Conservation (phyloP, 73 alveolate genomes). For the Stentor coeruleus region DNA sequence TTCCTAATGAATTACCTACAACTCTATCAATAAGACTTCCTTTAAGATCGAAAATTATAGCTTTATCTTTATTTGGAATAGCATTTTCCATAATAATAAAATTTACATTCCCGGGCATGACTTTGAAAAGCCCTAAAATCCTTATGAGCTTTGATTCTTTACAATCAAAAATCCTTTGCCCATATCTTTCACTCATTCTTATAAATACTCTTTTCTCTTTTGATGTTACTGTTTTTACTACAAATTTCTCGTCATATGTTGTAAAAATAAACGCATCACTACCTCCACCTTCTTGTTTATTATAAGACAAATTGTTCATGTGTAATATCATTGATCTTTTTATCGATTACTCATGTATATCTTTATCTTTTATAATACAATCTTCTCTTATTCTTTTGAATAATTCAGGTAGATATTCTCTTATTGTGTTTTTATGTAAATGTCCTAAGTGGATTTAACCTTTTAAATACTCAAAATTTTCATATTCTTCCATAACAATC, state of each 20-base stretch:
- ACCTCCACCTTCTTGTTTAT: neutral
- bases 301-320: neutral
- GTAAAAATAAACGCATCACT: conserved; percentile 20
- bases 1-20: neutral
- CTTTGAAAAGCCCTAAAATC: conserved; percentile 7
- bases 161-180: neutral
- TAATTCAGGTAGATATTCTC: neutral
- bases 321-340: neutral
- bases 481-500: neutral
- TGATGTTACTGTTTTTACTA: conserved; percentile 3
- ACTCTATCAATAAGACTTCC: neutral
- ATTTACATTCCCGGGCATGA: neutral
- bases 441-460: neutral
- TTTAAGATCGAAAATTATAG: conserved; percentile 12
- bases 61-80: neutral
- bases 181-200: neutral
- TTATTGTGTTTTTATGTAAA: neutral
- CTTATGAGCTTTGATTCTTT: neutral
- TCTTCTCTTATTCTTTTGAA: neutral
- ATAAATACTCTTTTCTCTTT: conserved; percentile 5
- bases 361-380: neutral
- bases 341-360: neutral
- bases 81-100: conserved; percentile 16
- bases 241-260: conserved; percentile 13
- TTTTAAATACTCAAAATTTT: neutral